Evolutionary conservation across 495 filamentous ascomycete species (phyloP).

Genomic region (Lophiotrema nucula): DNA sequence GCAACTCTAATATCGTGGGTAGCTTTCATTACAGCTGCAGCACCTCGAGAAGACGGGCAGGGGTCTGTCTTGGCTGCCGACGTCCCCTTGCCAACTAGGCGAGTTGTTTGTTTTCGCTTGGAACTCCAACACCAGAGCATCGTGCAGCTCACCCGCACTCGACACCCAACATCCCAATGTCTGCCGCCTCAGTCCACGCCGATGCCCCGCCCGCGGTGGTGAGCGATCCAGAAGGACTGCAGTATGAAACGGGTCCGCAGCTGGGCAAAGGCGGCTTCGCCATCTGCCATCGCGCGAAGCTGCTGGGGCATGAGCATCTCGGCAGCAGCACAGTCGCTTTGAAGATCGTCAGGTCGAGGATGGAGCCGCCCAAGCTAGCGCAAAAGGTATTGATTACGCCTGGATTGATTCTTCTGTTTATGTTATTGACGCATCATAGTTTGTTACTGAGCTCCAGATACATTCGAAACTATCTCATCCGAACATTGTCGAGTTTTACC

Average conservation of each 20-base stretch:
- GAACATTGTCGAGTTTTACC: conserved; percentile 90
- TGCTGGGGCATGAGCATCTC: conserved; percentile 55
- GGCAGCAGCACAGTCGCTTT: conserved; percentile 68
- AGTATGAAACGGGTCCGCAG: conserved; percentile 77
- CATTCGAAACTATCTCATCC: conserved; percentile 95
- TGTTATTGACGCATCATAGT: conserved; percentile 61
- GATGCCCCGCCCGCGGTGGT: conserved; percentile 64
- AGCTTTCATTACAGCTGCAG: too few species aligned
- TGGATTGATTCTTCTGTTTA: too few species aligned
- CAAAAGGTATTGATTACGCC: too few species aligned
- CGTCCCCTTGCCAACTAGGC: conserved; percentile 23
- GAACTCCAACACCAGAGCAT: conserved; percentile 26
- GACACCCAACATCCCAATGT: conserved; percentile 36
- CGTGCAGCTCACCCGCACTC: conserved; percentile 9
- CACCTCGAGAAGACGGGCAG: not conserved
- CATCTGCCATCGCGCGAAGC: conserved; percentile 77
- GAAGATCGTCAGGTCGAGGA: conserved; percentile 87
- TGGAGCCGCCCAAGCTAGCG: conserved; percentile 77
- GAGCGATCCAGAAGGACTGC: conserved; percentile 70
- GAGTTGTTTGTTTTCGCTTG: conserved; percentile 25
- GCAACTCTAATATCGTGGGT: too few species aligned
- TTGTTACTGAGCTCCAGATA: conserved; percentile 95
- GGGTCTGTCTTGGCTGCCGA: conserved; percentile 3
- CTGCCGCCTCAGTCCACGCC: conserved; percentile 40
- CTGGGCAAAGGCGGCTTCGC: conserved; percentile 95